These are phyloP conservation scores for Chenopodium suecicum DNA, from an alignment of 148 eudicot genomes.

Conservation along the genomic window DNA sequence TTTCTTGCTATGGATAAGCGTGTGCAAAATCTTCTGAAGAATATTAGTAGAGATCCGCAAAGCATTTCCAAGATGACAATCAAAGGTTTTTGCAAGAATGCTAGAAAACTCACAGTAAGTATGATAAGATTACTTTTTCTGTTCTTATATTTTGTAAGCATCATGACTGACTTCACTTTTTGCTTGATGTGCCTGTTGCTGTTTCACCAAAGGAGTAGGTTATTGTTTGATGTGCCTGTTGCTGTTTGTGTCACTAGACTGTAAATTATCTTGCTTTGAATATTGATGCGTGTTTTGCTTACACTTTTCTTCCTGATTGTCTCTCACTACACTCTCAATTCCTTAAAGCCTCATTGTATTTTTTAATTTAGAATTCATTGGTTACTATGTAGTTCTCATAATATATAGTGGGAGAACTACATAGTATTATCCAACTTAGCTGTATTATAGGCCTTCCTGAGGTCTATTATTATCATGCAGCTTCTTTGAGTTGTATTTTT, in stretches of 20 bases:
- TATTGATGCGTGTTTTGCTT: background rate
- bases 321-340: background rate
- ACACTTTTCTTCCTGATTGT: background rate
- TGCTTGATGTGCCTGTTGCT: too few species aligned
- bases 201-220: background rate
- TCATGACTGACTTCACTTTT: too few species aligned
- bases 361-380: background rate
- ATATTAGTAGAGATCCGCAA: slow-evolving; percentile 76
- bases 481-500: too few species aligned
- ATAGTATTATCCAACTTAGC: too few species aligned
- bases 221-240: background rate
- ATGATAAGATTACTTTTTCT: background rate
- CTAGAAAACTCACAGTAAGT: slow-evolving; percentile 84
- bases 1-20: slow-evolving; percentile 61
- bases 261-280: background rate
- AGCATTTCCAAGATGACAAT: slow-evolving; percentile 62
- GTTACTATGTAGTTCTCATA: too few species aligned
- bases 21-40: slow-evolving; percentile 63
- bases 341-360: background rate
- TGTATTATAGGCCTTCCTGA: too few species aligned
- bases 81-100: slow-evolving; percentile 90
- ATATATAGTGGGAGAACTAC: too few species aligned
- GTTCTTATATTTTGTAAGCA: too few species aligned
- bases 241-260: background rate
- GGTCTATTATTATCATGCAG: too few species aligned